phyloP scores from a whole-genome alignment of 1,139 yeast species.

The Scheffersomyces lignicola region DNA sequence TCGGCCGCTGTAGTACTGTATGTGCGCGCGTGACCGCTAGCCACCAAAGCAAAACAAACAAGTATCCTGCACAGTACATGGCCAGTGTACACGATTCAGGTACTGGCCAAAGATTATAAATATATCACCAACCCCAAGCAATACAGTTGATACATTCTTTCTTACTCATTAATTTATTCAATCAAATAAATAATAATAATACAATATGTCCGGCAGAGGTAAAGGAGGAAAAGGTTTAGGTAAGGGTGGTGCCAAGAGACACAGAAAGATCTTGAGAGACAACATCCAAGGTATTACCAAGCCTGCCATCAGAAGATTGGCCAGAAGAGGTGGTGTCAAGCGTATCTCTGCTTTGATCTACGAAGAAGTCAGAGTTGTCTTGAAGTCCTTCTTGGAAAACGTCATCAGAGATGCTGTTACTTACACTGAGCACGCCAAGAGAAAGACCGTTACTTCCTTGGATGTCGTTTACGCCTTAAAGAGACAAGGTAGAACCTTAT shows the following conservation, averaged over 20 bases:
- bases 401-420: constrained; percentile 99
- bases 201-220: constrained; percentile 96
- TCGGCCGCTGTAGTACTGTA: background rate
- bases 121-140: background rate
- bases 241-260: constrained; percentile 99
- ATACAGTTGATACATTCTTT: constrained; percentile 6
- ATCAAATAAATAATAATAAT: no score
- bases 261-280: constrained; percentile 99
- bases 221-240: constrained; percentile 99
- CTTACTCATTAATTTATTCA: no score
- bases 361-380: constrained; percentile 98
- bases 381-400: constrained; percentile 93
- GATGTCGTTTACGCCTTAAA: constrained; percentile 99
- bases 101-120: background rate
- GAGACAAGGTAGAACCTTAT: constrained; percentile 99
- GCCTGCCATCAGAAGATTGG: constrained; percentile 99
- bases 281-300: constrained; percentile 99
- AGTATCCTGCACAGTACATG: no score
- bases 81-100: background rate
- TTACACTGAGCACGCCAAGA: constrained; percentile 99
- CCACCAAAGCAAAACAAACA: background rate
- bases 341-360: constrained; percentile 98
- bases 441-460: constrained; percentile 98
- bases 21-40: background rate
- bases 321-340: constrained; percentile 99